These are phyloP conservation scores for Ustilago cynodontis DNA, from an alignment of 1,284 basidiomycete genomes.

Conservation along the genomic window DNA sequence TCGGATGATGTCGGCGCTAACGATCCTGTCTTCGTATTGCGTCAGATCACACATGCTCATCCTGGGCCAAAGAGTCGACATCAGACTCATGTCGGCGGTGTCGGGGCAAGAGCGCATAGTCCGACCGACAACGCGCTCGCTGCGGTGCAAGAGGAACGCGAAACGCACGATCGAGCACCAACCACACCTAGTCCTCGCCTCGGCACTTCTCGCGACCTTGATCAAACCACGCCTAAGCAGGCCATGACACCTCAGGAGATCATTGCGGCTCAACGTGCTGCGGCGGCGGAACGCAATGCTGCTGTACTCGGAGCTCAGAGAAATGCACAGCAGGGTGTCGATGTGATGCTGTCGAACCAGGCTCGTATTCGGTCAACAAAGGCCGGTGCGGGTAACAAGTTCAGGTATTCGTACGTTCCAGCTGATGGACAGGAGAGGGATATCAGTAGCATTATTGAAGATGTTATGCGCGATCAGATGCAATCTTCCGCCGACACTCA, in stretches of 20 bases:
- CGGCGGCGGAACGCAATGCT: conserved; percentile 83
- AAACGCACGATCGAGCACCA: conserved; percentile 49
- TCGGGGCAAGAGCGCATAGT: conserved; percentile 42
- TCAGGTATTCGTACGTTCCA: conserved; percentile 91
- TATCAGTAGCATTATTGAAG: conserved; percentile 89
- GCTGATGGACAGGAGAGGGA: conserved; percentile 85
- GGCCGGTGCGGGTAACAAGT: conserved; percentile 75
- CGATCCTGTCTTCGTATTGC: conserved; percentile 88
- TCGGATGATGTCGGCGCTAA: conserved; percentile 80
- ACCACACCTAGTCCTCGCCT: conserved; percentile 26
- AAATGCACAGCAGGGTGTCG: conserved; percentile 86
- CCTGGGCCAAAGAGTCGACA: conserved; percentile 22
- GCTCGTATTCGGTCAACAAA: conserved; percentile 86
- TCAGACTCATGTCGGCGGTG: background rate
- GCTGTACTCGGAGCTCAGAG: conserved; percentile 85
- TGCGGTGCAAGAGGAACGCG: conserved; percentile 71
- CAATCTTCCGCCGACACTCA: conserved; percentile 22
- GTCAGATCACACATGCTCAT: conserved; percentile 54
- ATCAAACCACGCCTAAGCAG: conserved; percentile 10
- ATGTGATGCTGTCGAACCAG: conserved; percentile 84
- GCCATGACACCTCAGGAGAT: conserved; percentile 81
- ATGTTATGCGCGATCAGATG: conserved; percentile 73
- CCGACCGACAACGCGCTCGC: conserved; percentile 48
- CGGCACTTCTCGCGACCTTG: conserved; percentile 11
- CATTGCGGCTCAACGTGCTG: conserved; percentile 89